phyloP scores from a whole-genome alignment of 805 yeast species.

The Kluyveromyces aestuarii region DNA sequence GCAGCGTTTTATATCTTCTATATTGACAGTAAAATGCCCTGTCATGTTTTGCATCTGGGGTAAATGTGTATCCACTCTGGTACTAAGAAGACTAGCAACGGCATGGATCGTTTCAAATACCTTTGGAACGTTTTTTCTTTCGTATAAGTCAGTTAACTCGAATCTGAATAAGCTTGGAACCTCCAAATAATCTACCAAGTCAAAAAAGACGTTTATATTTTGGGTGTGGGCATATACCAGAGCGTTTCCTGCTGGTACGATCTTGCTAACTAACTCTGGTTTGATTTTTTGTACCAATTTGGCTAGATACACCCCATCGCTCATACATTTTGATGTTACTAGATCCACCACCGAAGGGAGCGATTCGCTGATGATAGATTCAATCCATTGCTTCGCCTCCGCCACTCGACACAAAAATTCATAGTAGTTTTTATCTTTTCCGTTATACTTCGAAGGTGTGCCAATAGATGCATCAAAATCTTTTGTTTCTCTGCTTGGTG shows the following conservation, averaged over 20 bases:
- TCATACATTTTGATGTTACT: conserved; percentile 46
- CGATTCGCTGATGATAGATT: conserved; percentile 46
- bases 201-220: conserved; percentile 77
- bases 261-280: conserved; percentile 49
- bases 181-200: conserved; percentile 54
- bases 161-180: conserved; percentile 85
- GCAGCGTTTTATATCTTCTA: conserved; percentile 59
- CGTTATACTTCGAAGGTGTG: conserved; percentile 3
- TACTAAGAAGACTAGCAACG: conserved; percentile 60
- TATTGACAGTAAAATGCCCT: conserved; percentile 49
- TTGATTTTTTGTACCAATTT: conserved; percentile 63
- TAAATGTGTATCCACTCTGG: conserved; percentile 41
- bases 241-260: conserved; percentile 48
- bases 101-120: conserved; percentile 93
- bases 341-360: conserved; percentile 51
- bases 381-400: conserved; percentile 79
- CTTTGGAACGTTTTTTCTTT: conserved; percentile 83
- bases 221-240: conserved; percentile 87
- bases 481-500: background rate
- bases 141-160: conserved; percentile 88
- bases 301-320: conserved; percentile 83
- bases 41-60: conserved; percentile 56
- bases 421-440: conserved; percentile 40
- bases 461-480: conserved; percentile 2
- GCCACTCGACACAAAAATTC: conserved; percentile 74